Evolutionary conservation across 169 alveolate species (phyloP).

Genomic region (Plasmodium vinckei): DNA sequence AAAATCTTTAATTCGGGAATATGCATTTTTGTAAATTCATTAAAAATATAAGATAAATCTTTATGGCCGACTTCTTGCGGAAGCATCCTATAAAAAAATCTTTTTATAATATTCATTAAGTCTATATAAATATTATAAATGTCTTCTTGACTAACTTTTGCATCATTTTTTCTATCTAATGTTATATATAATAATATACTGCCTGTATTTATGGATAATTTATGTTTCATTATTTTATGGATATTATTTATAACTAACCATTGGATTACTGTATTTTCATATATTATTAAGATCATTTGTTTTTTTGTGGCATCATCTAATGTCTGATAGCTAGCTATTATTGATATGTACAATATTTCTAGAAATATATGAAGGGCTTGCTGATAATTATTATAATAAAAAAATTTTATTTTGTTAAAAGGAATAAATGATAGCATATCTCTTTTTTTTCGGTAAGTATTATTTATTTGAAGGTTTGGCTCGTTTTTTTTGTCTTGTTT

Average conservation of each 20-base stretch:
- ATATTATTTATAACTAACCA: constrained; percentile 60
- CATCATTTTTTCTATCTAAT: constrained; percentile 19
- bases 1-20: constrained; percentile 18
- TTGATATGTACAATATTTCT: constrained; percentile 53
- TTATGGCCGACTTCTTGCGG: constrained; percentile 29
- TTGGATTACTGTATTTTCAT: constrained; percentile 50
- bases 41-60: constrained; percentile 28
- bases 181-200: constrained; percentile 34
- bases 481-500: no score
- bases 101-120: constrained; percentile 13
- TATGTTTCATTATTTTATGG: constrained; percentile 56
- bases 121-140: constrained; percentile 8
- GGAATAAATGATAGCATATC: constrained; percentile 28
- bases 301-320: constrained; percentile 18
- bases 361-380: constrained; percentile 24
- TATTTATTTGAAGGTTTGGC: no score
- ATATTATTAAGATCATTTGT: constrained; percentile 32
- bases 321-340: constrained; percentile 22
- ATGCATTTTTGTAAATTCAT: constrained; percentile 8
- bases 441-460: not conserved
- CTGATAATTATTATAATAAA: constrained; percentile 15
- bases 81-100: constrained; percentile 3
- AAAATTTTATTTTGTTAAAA: constrained; percentile 5
- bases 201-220: constrained; percentile 30
- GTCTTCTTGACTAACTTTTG: constrained; percentile 8